Evolutionary conservation across 306 rosid genomes (phyloP).

Genomic region (Citrullus colocynthis): DNA sequence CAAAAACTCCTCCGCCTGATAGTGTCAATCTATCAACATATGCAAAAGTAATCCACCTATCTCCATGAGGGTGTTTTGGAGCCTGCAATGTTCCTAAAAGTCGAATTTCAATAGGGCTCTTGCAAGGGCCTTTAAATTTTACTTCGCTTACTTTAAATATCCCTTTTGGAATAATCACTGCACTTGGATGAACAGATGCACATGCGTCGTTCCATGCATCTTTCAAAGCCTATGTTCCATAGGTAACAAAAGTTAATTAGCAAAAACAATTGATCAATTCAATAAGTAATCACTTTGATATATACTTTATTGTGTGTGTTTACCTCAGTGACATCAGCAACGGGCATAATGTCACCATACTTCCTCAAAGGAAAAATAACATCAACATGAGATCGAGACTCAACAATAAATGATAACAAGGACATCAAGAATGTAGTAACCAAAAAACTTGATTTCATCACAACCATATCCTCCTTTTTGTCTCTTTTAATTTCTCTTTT

Average conservation of each 20-base stretch:
- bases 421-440: background rate
- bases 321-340: slow-evolving; percentile 12
- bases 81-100: slow-evolving; percentile 22
- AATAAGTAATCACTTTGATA: background rate
- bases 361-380: background rate
- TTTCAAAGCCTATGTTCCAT: too few relatives aligned
- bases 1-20: slow-evolving; percentile 29
- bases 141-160: too few relatives aligned
- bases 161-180: too few relatives aligned
- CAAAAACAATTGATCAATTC: background rate
- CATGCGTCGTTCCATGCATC: too few relatives aligned
- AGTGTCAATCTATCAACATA: slow-evolving; percentile 17
- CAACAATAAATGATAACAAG: background rate
- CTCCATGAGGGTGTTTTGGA: background rate
- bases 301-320: background rate
- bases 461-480: background rate
- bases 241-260: too few relatives aligned
- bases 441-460: background rate
- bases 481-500: background rate
- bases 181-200: too few relatives aligned
- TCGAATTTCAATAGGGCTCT: slow-evolving; percentile 17
- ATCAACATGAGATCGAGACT: background rate
- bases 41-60: slow-evolving; percentile 21
- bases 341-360: slow-evolving; percentile 6
- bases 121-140: background rate